These are phyloP conservation scores for Salix exigua DNA, from an alignment of 345 rosid genomes.

Conservation along the genomic window DNA sequence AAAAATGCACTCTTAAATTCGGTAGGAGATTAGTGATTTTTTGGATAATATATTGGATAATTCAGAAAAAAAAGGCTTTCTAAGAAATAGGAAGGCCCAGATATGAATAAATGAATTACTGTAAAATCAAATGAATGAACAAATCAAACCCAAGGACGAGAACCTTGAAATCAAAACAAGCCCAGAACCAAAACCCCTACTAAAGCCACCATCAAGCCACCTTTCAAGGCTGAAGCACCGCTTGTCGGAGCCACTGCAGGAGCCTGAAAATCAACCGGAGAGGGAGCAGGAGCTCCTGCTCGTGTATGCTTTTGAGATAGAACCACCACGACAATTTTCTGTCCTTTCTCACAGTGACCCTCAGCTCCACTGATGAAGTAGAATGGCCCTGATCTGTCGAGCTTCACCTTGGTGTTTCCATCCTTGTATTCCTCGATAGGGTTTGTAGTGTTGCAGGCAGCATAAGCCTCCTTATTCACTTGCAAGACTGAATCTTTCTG, in stretches of 20 bases:
- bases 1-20: too few species aligned
- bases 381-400: slow-evolving; percentile 56
- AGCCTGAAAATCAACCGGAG: slow-evolving; percentile 51
- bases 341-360: slow-evolving; percentile 73
- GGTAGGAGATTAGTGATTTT: too few species aligned
- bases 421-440: slow-evolving; percentile 61
- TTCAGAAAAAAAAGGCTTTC: not conserved
- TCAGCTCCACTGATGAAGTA: slow-evolving; percentile 76
- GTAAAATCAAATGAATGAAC: not conserved
- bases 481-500: slow-evolving; percentile 67
- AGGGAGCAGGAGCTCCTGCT: slow-evolving; percentile 61
- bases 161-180: slow-evolving; percentile 13
- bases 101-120: slow-evolving; percentile 1
- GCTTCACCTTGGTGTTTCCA: slow-evolving; percentile 61
- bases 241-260: slow-evolving; percentile 67
- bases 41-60: not conserved
- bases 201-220: slow-evolving; percentile 11
- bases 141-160: not conserved
- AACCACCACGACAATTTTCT: slow-evolving; percentile 68
- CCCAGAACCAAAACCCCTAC: slow-evolving; percentile 26
- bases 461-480: slow-evolving; percentile 58
- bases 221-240: slow-evolving; percentile 27
- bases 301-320: slow-evolving; percentile 35
- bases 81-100: not conserved
- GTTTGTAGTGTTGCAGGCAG: slow-evolving; percentile 51